Evolutionary conservation across 345 rosid species (phyloP).

Genomic region (Citropsis articulata): DNA sequence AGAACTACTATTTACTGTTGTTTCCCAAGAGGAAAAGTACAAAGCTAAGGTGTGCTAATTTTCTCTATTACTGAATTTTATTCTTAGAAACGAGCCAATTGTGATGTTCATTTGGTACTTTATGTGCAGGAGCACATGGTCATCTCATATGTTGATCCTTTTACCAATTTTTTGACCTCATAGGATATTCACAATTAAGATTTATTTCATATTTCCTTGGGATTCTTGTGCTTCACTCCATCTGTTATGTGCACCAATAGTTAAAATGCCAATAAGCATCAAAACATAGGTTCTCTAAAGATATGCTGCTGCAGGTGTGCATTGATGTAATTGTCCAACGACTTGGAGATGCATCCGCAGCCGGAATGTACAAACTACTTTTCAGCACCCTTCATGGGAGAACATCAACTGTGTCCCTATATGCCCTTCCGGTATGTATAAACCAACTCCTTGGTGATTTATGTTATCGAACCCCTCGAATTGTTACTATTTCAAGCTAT

Average conservation of each 20-base stretch:
- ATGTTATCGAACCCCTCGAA: too few relatives aligned
- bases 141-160: neutral
- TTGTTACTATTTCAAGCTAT: neutral
- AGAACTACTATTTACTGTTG: slow-evolving; percentile 88
- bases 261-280: slow-evolving; percentile 5
- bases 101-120: neutral
- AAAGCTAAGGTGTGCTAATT: slow-evolving; percentile 69
- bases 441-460: neutral
- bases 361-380: slow-evolving; percentile 78
- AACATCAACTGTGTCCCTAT: slow-evolving; percentile 65
- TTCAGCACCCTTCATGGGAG: slow-evolving; percentile 62
- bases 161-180: neutral
- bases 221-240: neutral
- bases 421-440: slow-evolving; percentile 70
- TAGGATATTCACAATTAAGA: neutral
- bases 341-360: slow-evolving; percentile 92
- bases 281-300: neutral
- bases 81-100: neutral
- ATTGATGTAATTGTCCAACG: slow-evolving; percentile 91
- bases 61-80: neutral
- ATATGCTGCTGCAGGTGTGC: slow-evolving; percentile 52
- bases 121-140: neutral
- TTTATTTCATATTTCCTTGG: neutral
- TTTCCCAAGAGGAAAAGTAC: slow-evolving; percentile 91
- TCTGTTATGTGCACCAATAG: neutral